Percentiles rank a stretch among this genome's conserved stretches.
phyloP scores from a whole-genome alignment of 2,329 filamentous ascomycete genomes.

The Sclerotinia glacialis region DNA sequence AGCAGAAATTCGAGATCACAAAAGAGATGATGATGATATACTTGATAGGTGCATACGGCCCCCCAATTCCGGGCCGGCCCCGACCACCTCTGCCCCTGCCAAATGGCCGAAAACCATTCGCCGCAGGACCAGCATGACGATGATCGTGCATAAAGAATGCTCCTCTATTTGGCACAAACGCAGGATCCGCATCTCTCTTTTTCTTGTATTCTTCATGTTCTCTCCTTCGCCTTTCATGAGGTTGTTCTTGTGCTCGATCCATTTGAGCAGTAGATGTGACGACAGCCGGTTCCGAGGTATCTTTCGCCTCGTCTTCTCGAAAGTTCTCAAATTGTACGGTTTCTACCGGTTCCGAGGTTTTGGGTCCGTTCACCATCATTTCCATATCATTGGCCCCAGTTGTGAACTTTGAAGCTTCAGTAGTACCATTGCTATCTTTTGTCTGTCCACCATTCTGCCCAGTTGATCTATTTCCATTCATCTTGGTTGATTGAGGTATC shows the following conservation, averaged over 20 bases:
- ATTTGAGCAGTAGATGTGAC: slow-evolving; percentile 42
- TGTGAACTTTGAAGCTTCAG: slow-evolving; percentile 44
- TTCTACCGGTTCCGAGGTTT: slow-evolving; percentile 34
- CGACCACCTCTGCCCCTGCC: slow-evolving; percentile 58
- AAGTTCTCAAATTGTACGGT: slow-evolving; percentile 39
- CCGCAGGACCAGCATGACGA: slow-evolving; percentile 70
- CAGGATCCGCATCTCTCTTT: slow-evolving; percentile 82
- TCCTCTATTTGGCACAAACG: slow-evolving; percentile 90
- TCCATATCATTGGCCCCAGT: slow-evolving; percentile 50
- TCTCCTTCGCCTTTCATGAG: slow-evolving; percentile 69
- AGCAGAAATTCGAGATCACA: slow-evolving; percentile 28
- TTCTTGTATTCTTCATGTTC: slow-evolving; percentile 91
- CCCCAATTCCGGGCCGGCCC: slow-evolving; percentile 56
- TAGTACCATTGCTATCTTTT: slow-evolving; percentile 33
- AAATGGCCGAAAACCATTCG: slow-evolving; percentile 74
- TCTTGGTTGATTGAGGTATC: slow-evolving; percentile 31
- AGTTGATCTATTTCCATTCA: slow-evolving; percentile 41
- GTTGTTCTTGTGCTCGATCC: slow-evolving; percentile 52
- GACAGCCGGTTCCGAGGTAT: slow-evolving; percentile 35
- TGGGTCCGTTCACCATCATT: slow-evolving; percentile 54
- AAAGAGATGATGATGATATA: slow-evolving; percentile 47
- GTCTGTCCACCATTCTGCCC: slow-evolving; percentile 37
- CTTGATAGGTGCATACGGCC: slow-evolving; percentile 60
- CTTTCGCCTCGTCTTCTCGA: slow-evolving; percentile 32
- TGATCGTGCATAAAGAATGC: slow-evolving; percentile 98